A percentile compares a stretch with the other conserved stretches of the same genome.
phyloP scores from a whole-genome alignment of 805 yeast genomes.

The Metschnikowia continentalis region DNA sequence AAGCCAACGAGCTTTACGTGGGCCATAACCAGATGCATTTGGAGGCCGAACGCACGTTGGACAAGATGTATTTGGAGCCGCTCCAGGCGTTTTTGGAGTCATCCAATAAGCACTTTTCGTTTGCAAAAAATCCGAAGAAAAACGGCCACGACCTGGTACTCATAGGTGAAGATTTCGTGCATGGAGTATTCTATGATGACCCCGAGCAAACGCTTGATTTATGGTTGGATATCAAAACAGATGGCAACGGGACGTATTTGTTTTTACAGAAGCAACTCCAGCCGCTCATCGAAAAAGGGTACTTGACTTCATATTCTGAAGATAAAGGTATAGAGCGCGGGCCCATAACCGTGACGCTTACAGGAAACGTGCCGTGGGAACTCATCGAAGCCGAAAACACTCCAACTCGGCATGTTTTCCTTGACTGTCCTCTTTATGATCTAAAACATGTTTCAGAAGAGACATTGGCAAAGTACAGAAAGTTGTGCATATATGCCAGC shows the following conservation, averaged over 20 bases:
- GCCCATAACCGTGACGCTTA: slow-evolving; percentile 59
- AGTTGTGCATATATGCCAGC: slow-evolving; percentile 39
- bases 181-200: slow-evolving; percentile 38
- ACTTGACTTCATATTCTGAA: slow-evolving; percentile 47
- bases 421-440: slow-evolving; percentile 49
- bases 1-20: slow-evolving; percentile 44
- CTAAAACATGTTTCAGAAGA: slow-evolving; percentile 21
- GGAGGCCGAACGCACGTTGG: slow-evolving; percentile 43
- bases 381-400: slow-evolving; percentile 19
- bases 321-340: slow-evolving; percentile 36
- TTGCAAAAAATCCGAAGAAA: background rate
- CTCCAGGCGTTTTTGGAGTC: slow-evolving; percentile 44
- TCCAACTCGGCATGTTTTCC: slow-evolving; percentile 36
- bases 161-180: slow-evolving; percentile 10
- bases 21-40: slow-evolving; percentile 57
- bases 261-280: slow-evolving; percentile 42
- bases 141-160: background rate
- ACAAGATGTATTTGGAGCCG: slow-evolving; percentile 50
- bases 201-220: slow-evolving; percentile 52
- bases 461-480: slow-evolving; percentile 21
- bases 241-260: slow-evolving; percentile 46
- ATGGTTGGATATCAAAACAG: slow-evolving; percentile 61
- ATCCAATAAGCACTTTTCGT: slow-evolving; percentile 35
- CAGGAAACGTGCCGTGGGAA: slow-evolving; percentile 59
- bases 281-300: slow-evolving; percentile 45